Evolutionary conservation across 2,329 filamentous ascomycete species (phyloP).

Genomic region (Setomelanomma holmii): DNA sequence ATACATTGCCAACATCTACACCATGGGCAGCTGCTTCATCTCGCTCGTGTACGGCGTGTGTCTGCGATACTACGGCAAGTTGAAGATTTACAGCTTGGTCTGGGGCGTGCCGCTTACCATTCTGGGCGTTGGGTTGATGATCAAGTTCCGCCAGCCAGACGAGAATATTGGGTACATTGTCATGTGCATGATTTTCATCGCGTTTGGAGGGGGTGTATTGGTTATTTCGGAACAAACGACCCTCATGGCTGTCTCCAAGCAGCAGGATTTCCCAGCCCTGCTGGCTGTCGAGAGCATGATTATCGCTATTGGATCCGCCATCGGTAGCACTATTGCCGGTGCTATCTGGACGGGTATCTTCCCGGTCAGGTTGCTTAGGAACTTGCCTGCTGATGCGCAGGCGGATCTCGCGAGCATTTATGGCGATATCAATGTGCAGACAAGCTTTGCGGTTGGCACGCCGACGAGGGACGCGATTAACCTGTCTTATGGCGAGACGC

Average conservation of each 20-base stretch:
- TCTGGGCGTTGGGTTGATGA: slow-evolving; percentile 47
- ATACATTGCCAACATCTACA: slow-evolving; percentile 52
- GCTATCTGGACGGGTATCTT: slow-evolving; percentile 71
- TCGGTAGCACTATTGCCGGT: slow-evolving; percentile 62
- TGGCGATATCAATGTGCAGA: slow-evolving; percentile 60
- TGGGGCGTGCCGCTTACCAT: slow-evolving; percentile 41
- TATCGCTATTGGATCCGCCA: slow-evolving; percentile 60
- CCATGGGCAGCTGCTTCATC: slow-evolving; percentile 45
- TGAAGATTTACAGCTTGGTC: slow-evolving; percentile 39
- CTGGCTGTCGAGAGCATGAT: slow-evolving; percentile 64
- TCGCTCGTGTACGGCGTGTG: slow-evolving; percentile 36
- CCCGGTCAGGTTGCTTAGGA: slow-evolving; percentile 54
- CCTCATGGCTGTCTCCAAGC: slow-evolving; percentile 42
- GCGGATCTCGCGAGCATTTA: slow-evolving; percentile 54
- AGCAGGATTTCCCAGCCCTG: slow-evolving; percentile 42
- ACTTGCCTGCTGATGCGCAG: slow-evolving; percentile 56
- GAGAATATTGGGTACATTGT: slow-evolving; percentile 43
- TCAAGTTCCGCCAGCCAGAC: slow-evolving; percentile 47
- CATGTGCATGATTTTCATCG: slow-evolving; percentile 47
- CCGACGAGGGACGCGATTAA: slow-evolving; percentile 55
- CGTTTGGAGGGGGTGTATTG: slow-evolving; percentile 42
- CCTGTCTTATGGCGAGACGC: slow-evolving; percentile 45
- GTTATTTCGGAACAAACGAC: slow-evolving; percentile 45
- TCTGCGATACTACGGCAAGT: slow-evolving; percentile 39
- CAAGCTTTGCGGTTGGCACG: slow-evolving; percentile 60